Conservation (phyloP, 164 flowering plant genomes). For the Litsea cubeba region DNA sequence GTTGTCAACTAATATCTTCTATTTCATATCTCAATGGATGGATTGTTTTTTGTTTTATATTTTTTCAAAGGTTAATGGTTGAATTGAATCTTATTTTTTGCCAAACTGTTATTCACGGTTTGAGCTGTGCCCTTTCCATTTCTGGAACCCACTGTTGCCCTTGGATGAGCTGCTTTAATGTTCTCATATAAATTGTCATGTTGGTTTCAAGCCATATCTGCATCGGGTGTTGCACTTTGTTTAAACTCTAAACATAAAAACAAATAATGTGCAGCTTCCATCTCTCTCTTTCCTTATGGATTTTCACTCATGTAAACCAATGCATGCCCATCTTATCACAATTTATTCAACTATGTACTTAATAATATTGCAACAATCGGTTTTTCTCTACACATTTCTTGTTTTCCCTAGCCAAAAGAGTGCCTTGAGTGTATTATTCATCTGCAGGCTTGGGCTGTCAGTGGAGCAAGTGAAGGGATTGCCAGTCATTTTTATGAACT, state of each 20-base stretch:
- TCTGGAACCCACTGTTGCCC: no score
- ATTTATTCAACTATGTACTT: not conserved
- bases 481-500: conserved; percentile 70
- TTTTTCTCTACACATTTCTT: not conserved
- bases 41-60: not conserved
- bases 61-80: no score
- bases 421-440: not conserved
- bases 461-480: conserved; percentile 50
- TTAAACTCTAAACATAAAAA: not conserved
- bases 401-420: not conserved
- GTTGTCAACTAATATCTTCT: not conserved
- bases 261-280: not conserved
- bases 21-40: not conserved
- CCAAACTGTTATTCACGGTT: not conserved
- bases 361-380: not conserved
- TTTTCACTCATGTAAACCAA: not conserved
- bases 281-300: not conserved
- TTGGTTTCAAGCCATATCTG: no score
- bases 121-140: not conserved
- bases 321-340: not conserved
- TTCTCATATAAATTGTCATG: not conserved
- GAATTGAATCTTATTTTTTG: no score
- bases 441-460: conserved; percentile 78
- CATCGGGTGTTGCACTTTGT: not conserved
- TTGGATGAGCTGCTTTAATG: not conserved